Percentiles rank a stretch among this genome's conserved stretches.
phyloP scores from a whole-genome alignment of 2,329 filamentous ascomycete genomes.

The Pseudogymnoascus sp. region DNA sequence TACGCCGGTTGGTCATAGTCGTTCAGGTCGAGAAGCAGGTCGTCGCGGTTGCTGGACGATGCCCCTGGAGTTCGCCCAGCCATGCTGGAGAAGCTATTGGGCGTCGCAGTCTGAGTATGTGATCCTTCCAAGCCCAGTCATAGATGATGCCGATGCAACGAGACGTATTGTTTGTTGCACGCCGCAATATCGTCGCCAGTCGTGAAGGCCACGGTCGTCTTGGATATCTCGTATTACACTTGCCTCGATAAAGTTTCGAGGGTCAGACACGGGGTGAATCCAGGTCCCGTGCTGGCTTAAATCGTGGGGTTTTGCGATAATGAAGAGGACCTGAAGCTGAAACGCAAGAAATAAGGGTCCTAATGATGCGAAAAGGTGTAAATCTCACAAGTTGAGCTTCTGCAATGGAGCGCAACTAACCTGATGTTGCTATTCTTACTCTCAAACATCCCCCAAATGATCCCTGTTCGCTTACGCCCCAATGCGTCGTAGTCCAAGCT shows the following conservation, averaged over 20 bases:
- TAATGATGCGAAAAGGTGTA: not conserved
- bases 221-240: slow-evolving; percentile 2
- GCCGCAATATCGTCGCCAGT: not conserved
- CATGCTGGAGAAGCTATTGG: slow-evolving; percentile 39
- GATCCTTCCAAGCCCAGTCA: not conserved
- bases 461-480: slow-evolving; percentile 5
- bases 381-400: not conserved
- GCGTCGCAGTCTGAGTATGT: slow-evolving; percentile 19
- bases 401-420: not conserved
- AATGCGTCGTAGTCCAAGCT: not conserved
- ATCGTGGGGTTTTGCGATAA: not conserved
- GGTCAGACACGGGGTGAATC: not conserved
- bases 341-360: not conserved
- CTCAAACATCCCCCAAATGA: slow-evolving; percentile 3
- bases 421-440: slow-evolving; percentile 5
- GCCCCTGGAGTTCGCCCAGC: slow-evolving; percentile 48
- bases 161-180: not conserved
- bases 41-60: slow-evolving; percentile 37
- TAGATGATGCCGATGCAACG: not conserved
- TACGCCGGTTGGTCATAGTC: slow-evolving; percentile 60
- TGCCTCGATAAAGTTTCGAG: not conserved
- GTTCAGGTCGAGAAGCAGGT: slow-evolving; percentile 67
- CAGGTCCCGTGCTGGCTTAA: not conserved
- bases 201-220: not conserved
- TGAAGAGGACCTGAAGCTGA: not conserved